Percentiles rank a stretch among this genome's conserved stretches.
Evolutionary conservation across 805 yeast genomes (phyloP).

Genomic region (Teunomyces pallodes): DNA sequence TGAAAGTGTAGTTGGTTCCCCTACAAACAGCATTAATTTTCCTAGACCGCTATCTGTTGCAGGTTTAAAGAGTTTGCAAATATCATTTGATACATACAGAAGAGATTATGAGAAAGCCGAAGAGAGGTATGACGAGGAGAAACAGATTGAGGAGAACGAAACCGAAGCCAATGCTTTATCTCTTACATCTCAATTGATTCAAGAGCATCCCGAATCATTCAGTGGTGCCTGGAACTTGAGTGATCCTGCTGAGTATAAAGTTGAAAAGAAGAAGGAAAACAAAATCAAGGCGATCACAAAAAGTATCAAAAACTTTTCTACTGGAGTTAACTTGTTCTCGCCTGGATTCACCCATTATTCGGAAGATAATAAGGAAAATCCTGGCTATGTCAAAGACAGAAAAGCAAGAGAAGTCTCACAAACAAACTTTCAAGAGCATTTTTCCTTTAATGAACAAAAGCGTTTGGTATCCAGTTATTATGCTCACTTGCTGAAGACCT

Average conservation of each 20-base stretch:
- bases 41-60: conserved; percentile 34
- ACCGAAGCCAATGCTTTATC: neutral
- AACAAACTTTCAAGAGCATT: conserved; percentile 61
- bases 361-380: conserved; percentile 41
- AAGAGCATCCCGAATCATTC: conserved; percentile 1
- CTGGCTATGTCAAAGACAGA: conserved; percentile 44
- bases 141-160: neutral
- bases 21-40: conserved; percentile 13
- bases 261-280: conserved; percentile 11
- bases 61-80: conserved; percentile 31
- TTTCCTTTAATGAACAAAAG: conserved; percentile 56
- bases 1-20: neutral
- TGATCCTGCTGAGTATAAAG: conserved; percentile 24
- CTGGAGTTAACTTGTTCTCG: conserved; percentile 46
- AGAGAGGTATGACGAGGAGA: conserved; percentile 17
- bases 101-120: conserved; percentile 24
- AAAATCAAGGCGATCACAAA: conserved; percentile 19
- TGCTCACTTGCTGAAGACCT: conserved; percentile 62
- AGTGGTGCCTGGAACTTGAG: conserved; percentile 22
- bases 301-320: conserved; percentile 30
- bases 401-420: conserved; percentile 47
- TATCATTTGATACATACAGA: conserved; percentile 31
- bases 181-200: neutral
- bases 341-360: conserved; percentile 64
- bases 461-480: conserved; percentile 65